Base-by-base conservation (phyloP, 2,329 filamentous ascomycete species). In the Hymenoscyphus repandus region DNA sequence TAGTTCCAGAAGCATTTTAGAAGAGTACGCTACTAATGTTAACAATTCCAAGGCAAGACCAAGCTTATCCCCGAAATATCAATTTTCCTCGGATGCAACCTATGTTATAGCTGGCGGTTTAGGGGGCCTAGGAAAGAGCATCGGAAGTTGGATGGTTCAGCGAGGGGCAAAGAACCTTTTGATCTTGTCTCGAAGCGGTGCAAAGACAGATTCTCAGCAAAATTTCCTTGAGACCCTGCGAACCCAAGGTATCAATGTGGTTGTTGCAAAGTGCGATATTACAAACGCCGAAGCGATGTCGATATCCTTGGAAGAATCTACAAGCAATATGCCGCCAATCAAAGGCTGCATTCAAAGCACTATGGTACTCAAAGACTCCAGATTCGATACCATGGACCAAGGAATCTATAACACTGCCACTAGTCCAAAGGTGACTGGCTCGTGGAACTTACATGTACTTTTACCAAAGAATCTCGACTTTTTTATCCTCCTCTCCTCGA, bases 101-200 rank as follows among this genome's bases (percentile, higher is more conserved):
- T 73, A 72, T 47, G 55, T 72, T 1, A 50, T 73, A 17, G 64
- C 65, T 33, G 72, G 72, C 45, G 72, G 72, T 7, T 62, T 71
- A 1, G 70, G 72, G 34, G 72, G 70, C 33, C 56, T 74, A 0
- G 72, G 72, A n/a, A 59, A 63, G 39, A 61, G 59, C 32, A 65
- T 73, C 17, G 62, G 67, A 5, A 52, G 43, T 9, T 70, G 66
- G 66, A 65, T 74, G 64, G 64, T 61, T 1, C 58, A 61, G 0
- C 59, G 62, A 38, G 71, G 71, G 0, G 72, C 72, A 5, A 59
- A 59, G 27, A 53, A 69, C 48, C 56, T 74, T 10, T 62, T 72
- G 13, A 63, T 71, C 22, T 60, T 70, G 0, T 71, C 69, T 4
- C 58, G 68, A 37, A 63, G 57, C 27, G 59, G 49, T 9, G 71